Evolutionary conservation across 495 filamentous ascomycete genomes (phyloP), one percentile per base, ranked within the genome.

Genomic region (Aspergillus haitiensis): DNA sequence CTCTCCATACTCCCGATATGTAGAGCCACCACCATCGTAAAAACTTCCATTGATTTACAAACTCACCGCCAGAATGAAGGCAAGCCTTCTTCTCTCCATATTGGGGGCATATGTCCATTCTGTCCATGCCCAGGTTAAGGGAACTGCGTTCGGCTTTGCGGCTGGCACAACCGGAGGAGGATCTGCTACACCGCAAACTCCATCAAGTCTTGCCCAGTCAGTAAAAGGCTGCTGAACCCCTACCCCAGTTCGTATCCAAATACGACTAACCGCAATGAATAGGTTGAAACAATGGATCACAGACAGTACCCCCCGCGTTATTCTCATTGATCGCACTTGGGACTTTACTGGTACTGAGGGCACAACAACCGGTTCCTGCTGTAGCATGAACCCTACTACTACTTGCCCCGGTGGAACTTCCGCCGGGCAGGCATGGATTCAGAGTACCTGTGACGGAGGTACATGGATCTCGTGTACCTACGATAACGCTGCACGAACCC

Each of bases 291-390:
- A 44, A 12, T 67, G 61, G 58, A 52, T 67, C n/a, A 71, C 71
- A 7, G 75, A 76, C 57, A 61, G 61, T 46, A 61, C 64, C 7
- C 52, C 78, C 32, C 75, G 76, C 39, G 69, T 72, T 10, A 80
- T 80, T 52, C 66, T 81, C 40, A 61, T 81, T 27, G 64, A 72
- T 49, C 71, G 71, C 9, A 52, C 37, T 7, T 68, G 48, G 58
- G 61, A 69, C 63, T 74, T 68, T 61, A 56, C 45, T 15, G 69
- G 64, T 21, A 68, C 61, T 6, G 69, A 70, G 57, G 71, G 71
- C 54, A 68, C 58, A 0, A 67, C 62, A 12, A 60, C 58, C 8
- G 59, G 42, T 33, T 33, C 56, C 16, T 60, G 60, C 64, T 63
- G 64, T 50, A 63, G 60, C 54, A 60, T 37, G 15, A 40, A 40